Base-by-base conservation (phyloP, 1,284 basidiomycete genomes). In the Moesziomyces globuligerus region DNA sequence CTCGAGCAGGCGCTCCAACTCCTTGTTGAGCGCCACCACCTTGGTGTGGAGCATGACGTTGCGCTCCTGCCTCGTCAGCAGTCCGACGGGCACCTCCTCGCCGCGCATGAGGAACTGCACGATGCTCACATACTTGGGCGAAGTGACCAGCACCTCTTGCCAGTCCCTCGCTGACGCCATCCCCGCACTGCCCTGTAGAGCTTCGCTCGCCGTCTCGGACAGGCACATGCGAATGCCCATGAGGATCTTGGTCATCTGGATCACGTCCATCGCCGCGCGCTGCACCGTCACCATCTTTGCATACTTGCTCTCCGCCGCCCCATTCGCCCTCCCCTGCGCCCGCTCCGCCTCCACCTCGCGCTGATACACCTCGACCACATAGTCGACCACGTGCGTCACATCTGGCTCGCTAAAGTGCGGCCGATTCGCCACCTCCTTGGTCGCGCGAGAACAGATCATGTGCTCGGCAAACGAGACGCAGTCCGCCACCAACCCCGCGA, bases 391-490 rank as follows among this genome's bases (percentile, higher is more conserved):
- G 18, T 51, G 47, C 23, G 48, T 15, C 26, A 69, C 59, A 26
- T 69, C 66, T 11, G 38, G 39, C 20, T 53, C 59, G 38, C 39
- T 51, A 18, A 59, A 69, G 18, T 54, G 47, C 13, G 24, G 9
- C 6, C 45, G 43, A 0, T 15, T 21, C 18, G 28, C 44, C 26
- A 62, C 38, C 29, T 58, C 59, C 7, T 23, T 43, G 11, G 26
- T 23, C 4, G 23, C 38, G 2, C 51, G 21, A 25, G 54, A 46
- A 7, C 55, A 47, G 1, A 53, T 11, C 21, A 69, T 59, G 7
- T 69, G 59, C 32, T 62, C 66, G 32, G 66, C 66, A 13, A 69
- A 53, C 7, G 66, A 69, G 4, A 69, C 50, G 18, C 54, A 61
- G 39, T 69, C 66, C 7, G 59, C 55, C 0, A 42, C 59, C 15